Conservation (phyloP, 345 rosid species). For the Bruguiera sexangula region DNA sequence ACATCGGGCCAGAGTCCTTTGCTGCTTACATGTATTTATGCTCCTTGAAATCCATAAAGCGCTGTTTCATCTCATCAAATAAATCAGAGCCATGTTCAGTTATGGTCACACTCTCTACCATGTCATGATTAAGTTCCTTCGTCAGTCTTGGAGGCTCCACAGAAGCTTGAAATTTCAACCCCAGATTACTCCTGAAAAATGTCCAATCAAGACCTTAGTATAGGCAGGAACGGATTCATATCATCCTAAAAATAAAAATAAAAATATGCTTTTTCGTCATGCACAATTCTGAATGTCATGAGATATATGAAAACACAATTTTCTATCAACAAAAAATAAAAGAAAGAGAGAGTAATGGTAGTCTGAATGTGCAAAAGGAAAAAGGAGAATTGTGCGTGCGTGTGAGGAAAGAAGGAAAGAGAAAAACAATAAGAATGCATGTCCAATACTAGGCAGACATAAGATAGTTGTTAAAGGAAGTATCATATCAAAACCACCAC, state of each 20-base stretch:
- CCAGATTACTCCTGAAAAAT: constrained; percentile 37
- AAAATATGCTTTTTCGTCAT: constrained; percentile 39
- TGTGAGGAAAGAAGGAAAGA: too few relatives aligned
- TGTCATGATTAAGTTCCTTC: constrained; percentile 33
- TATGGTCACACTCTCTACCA: constrained; percentile 25
- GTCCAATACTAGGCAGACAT: too few relatives aligned
- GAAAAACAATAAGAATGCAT: too few relatives aligned
- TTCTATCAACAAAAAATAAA: constrained; percentile 27
- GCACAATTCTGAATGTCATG: constrained; percentile 17
- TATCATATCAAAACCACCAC: too few relatives aligned
- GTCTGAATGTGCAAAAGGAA: too few relatives aligned
- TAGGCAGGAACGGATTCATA: constrained; percentile 8
- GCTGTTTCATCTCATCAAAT: constrained; percentile 58
- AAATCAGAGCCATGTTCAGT: constrained; percentile 35
- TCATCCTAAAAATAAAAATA: constrained; percentile 7
- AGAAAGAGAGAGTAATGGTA: constrained; percentile 5
- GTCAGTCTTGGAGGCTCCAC: constrained; percentile 35
- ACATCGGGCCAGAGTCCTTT: constrained; percentile 2
- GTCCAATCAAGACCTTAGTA: constrained; percentile 12
- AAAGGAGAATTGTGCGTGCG: too few relatives aligned
- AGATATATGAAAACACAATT: not conserved
- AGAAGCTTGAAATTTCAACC: constrained; percentile 37
- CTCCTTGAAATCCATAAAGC: constrained; percentile 67
- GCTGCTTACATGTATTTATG: constrained; percentile 62
- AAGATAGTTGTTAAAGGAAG: too few relatives aligned